Base-by-base conservation (phyloP, 1,284 basidiomycete genomes). In the Malassezia psittaci region DNA sequence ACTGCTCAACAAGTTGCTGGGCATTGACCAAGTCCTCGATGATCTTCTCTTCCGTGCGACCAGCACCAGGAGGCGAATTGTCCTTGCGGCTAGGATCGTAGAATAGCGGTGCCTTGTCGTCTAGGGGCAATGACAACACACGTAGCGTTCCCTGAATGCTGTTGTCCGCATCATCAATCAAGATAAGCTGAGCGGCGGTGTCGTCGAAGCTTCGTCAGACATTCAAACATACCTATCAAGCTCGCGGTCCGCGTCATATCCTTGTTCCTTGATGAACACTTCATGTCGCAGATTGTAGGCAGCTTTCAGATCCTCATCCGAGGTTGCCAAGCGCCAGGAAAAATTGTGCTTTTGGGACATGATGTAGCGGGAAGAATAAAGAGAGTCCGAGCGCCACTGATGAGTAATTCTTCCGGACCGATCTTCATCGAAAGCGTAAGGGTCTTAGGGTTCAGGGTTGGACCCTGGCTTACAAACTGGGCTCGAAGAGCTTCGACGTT, bases 241-340 rank as follows among this genome's bases (percentile, higher is more conserved):
- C 13, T 57, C 55, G n/a, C 39, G 55, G 8, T 52, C 55, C 5
- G n/a, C 47, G 16, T 40, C 42, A 16, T 44, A 57, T 45, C 55
- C 55, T 38, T 57, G 55, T 33, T 57, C 55, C 11, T 18, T 33
- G 9, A 4, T 6, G 18, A 57, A 57, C 1, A 57, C 50, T 21
- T 38, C n/a, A 10, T 33, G 19, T 10, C 55, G 50, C 45, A 57
- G 33, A n/a, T 39, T n/a, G 34, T 57, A 57, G 11, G 54, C 54
- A 15, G 43, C 49, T 5, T 36, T 41, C 13, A 57, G 38, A 4
- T 41, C 48, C 29, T 41, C 48, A n/a, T 50, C 42, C 3, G 35
- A 29, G 3, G 24, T 16, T 11, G 45, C 45, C 1, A 47, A 8
- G 45, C 34, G 45, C 44, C 41, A 43, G 16, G 13, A 24, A 32